Conservation (phyloP, 495 filamentous ascomycete genomes). For the Baudoinia panamericana region DNA sequence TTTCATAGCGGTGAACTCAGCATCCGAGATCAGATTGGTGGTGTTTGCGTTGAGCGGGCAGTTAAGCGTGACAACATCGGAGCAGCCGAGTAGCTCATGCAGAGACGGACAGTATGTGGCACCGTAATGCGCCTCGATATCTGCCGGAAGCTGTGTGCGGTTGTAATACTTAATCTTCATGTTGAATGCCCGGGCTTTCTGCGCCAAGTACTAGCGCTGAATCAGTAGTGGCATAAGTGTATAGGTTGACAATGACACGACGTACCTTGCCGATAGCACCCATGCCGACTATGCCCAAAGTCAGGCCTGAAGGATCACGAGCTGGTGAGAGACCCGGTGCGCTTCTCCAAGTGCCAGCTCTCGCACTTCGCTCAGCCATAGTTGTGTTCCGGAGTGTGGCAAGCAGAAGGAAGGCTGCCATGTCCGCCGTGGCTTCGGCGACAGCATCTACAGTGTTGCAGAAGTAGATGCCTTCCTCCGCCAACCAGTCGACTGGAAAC, state of each 20-base stretch:
- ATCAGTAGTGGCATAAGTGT: slow-evolving; percentile 23
- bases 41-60: slow-evolving; percentile 53
- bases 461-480: slow-evolving; percentile 28
- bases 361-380: slow-evolving; percentile 25
- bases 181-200: slow-evolving; percentile 52
- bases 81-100: slow-evolving; percentile 50
- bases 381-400: slow-evolving; percentile 43
- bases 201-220: slow-evolving; percentile 56
- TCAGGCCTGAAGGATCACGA: slow-evolving; percentile 57
- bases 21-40: slow-evolving; percentile 53
- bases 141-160: slow-evolving; percentile 41
- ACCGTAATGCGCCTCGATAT: slow-evolving; percentile 35
- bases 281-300: slow-evolving; percentile 72
- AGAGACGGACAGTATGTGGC: slow-evolving; percentile 50
- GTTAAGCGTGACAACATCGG: slow-evolving; percentile 69
- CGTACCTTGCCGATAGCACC: slow-evolving; percentile 44
- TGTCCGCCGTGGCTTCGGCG: slow-evolving; percentile 57
- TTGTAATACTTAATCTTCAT: slow-evolving; percentile 65
- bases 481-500: slow-evolving; percentile 31
- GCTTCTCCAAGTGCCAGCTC: slow-evolving; percentile 37
- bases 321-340: slow-evolving; percentile 35
- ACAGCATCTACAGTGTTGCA: slow-evolving; percentile 57
- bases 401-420: slow-evolving; percentile 59
- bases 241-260: neutral
- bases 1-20: slow-evolving; percentile 59